Evolutionary conservation across 768 basidiomycete genomes (phyloP), one percentile per base, ranked within the genome.

Genomic region (Tricholoma sp.): DNA sequence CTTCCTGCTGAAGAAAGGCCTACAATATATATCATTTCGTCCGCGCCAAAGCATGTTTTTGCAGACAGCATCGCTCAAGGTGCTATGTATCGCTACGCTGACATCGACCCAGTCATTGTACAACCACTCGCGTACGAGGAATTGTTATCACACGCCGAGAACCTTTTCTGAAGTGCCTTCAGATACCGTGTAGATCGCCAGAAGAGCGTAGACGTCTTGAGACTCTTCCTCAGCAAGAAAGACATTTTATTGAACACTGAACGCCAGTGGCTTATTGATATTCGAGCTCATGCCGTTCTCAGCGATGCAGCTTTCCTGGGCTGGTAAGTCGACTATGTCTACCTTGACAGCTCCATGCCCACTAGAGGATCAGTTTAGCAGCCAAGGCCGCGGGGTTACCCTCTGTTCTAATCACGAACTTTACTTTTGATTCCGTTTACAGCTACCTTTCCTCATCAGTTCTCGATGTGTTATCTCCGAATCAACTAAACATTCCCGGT

Each of bases 371-470:
- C 58, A 89, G 87, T 62, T 75, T 86, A 34, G 87, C 89, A 1
- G 89, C 88, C 2, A 80, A 83, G 45, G 66, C 73, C 36, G 79
- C 83, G 0, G 76, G 79, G 0, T 74, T 91, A n/a, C 89, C 88
- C 1, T 85, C 86, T 1, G 74, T 85, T 39, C 72, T 92, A 15
- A 79, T 91, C 60, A 89, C 88, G 44, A 92, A 92, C 72, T 92
- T 92, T 66, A 86, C 88, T 0, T 92, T 91, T 68, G 89, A 92
- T 69, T 86, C 89, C 1, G 88, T 90, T 11, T 92, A 86, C 67
- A 88, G 86, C 59, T 90, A 84, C 59, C 83, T 91, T 17, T 80
- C 85, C 3, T 82, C 86, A 0, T 67, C 76, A 3, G 66, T 84
- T 33, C 63, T 79, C n/a, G 81, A 85, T 54, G 57, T 63, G 20